Conservation (phyloP, 257 asterid genomes). For the Handroanthus guayacan region DNA sequence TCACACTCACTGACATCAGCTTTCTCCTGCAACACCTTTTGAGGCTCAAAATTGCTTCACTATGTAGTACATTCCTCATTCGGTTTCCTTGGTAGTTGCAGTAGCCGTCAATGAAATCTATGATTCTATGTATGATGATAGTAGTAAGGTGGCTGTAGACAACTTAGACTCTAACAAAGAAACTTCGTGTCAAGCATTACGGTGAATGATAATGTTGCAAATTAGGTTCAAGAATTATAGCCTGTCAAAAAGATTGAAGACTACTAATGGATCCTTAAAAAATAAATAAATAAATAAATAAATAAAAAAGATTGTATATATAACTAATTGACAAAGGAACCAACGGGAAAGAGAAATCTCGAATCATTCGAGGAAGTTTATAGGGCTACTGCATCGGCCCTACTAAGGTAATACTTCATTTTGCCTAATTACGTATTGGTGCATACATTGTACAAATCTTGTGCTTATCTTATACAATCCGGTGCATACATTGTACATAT, state of each 20-base stretch:
- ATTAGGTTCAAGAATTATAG: conserved; percentile 60
- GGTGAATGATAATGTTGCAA: conserved; percentile 45
- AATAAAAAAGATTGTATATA: conserved; percentile 52
- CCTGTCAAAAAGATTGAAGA: conserved; percentile 62
- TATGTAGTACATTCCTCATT: too few relatives aligned
- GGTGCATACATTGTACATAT: too few relatives aligned
- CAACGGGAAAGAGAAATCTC: conserved; percentile 63
- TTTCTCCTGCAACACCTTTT: too few relatives aligned
- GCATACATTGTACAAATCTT: too few relatives aligned
- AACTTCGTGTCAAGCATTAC: not conserved
- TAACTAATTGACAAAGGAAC: conserved; percentile 51
- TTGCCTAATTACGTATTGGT: too few relatives aligned
- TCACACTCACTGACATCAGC: too few relatives aligned
- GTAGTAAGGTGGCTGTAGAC: not conserved
- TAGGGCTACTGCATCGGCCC: conserved; percentile 75
- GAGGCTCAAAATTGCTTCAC: too few relatives aligned
- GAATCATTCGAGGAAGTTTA: conserved; percentile 62
- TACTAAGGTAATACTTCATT: conserved; percentile 60
- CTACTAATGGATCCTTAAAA: conserved; percentile 74
- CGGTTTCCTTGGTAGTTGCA: too few relatives aligned
- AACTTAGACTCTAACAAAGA: not conserved
- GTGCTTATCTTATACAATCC: too few relatives aligned
- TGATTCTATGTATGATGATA: conserved; percentile 10
- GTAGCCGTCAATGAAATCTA: conserved; percentile 3
- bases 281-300: too few relatives aligned